phyloP scores from a whole-genome alignment of 1,139 yeast genomes.

The Magnusiomyces fungicola region DNA sequence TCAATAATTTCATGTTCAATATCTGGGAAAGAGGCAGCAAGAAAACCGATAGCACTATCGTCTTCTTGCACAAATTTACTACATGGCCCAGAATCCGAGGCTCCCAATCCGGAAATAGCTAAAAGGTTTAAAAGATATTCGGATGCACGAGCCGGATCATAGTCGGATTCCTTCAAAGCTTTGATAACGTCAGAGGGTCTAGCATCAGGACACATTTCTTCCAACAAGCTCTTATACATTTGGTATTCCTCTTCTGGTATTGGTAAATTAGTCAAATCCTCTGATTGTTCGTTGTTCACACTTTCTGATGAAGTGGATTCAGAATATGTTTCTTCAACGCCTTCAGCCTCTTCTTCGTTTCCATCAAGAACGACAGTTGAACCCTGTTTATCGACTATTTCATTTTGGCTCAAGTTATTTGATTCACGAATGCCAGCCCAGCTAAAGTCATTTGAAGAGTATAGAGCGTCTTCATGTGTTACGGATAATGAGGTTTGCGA shows the following conservation, averaged over 20 bases:
- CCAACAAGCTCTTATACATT: not conserved
- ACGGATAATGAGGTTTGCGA: no score
- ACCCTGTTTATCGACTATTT: not conserved
- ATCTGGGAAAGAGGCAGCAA: not conserved
- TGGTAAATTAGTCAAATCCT: not conserved
- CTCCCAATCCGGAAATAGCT: not conserved
- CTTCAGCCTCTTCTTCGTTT: not conserved
- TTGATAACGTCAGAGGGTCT: not conserved
- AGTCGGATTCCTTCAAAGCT: conserved; percentile 3
- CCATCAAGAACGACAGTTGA: not conserved
- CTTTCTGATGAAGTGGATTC: not conserved
- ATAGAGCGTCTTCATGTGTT: no score
- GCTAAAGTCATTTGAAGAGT: not conserved
- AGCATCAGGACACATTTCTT: not conserved
- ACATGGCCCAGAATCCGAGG: not conserved
- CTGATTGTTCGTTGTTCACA: not conserved
- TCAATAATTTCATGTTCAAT: not conserved
- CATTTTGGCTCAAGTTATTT: not conserved
- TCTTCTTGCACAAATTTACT: not conserved
- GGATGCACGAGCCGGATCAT: conserved; percentile 11
- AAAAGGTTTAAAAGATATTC: conserved; percentile 9
- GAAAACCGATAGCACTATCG: not conserved
- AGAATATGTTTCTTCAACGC: no score
- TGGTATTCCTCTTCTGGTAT: not conserved
- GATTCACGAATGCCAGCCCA: not conserved